Evolutionary conservation across 2,329 filamentous ascomycete genomes (phyloP).

Genomic region (Hortaea werneckii): DNA sequence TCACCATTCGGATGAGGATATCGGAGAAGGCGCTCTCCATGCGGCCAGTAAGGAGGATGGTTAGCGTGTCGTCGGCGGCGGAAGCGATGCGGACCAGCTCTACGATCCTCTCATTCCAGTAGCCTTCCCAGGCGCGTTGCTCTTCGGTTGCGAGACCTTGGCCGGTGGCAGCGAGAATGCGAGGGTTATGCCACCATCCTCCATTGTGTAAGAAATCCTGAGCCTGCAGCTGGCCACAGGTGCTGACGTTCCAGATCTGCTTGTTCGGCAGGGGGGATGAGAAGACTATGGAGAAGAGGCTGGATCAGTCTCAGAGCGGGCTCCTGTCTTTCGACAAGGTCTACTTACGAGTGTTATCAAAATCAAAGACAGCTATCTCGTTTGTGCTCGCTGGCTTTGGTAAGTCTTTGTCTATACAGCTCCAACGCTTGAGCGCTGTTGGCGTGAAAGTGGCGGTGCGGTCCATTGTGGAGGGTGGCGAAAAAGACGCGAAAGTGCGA

Average conservation of each 20-base stretch:
- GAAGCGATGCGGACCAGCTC: conserved; percentile 70
- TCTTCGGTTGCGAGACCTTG: conserved; percentile 76
- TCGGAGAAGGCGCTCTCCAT: conserved; percentile 67
- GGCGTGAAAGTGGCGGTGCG: conserved; percentile 40
- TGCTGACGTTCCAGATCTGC: conserved; percentile 71
- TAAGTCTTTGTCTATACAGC: conserved; percentile 60
- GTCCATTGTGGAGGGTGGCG: background rate
- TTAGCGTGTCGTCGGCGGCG: conserved; percentile 73
- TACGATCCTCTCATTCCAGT: conserved; percentile 90
- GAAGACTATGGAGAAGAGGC: conserved; percentile 53
- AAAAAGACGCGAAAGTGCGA: too few relatives aligned
- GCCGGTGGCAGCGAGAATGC: conserved; percentile 77
- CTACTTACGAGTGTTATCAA: conserved; percentile 79
- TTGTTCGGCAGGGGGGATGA: conserved; percentile 81
- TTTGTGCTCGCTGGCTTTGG: conserved; percentile 63
- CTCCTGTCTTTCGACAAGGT: background rate
- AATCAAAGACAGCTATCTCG: conserved; percentile 87
- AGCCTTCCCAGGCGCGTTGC: conserved; percentile 72
- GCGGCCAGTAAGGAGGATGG: conserved; percentile 78
- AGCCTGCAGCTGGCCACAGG: conserved; percentile 65
- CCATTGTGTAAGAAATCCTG: conserved; percentile 72
- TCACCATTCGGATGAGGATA: conserved; percentile 70
- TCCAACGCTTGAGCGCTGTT: conserved; percentile 76
- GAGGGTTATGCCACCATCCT: conserved; percentile 86
- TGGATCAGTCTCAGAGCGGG: conserved; percentile 6